A percentile compares a stretch with the other conserved stretches of the same genome.
Evolutionary conservation across 2,329 filamentous ascomycete genomes (phyloP).

Genomic region (Pyrenophora teres): DNA sequence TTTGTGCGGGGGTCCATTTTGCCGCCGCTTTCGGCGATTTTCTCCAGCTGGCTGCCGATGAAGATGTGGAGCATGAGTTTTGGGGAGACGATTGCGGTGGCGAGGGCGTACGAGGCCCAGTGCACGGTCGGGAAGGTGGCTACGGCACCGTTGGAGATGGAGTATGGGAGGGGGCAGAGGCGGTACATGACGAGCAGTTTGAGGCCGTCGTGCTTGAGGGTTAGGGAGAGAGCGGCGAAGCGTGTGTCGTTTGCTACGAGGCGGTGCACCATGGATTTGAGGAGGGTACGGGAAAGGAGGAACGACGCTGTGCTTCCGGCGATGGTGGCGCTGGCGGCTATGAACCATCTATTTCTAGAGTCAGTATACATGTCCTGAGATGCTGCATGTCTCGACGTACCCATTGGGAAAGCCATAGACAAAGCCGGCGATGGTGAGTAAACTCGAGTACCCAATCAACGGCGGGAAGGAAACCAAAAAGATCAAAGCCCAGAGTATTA

Average conservation of each 20-base stretch:
- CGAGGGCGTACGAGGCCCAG: slow-evolving; percentile 74
- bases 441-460: slow-evolving; percentile 82
- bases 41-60: slow-evolving; percentile 81
- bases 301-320: slow-evolving; percentile 80
- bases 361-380: background rate
- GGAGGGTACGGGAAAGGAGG: slow-evolving; percentile 75
- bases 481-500: slow-evolving; percentile 75
- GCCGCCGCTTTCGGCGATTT: slow-evolving; percentile 80
- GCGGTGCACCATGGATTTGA: slow-evolving; percentile 77
- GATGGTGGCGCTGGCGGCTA: slow-evolving; percentile 78
- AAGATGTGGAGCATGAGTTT: slow-evolving; percentile 93
- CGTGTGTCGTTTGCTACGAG: slow-evolving; percentile 82
- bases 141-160: slow-evolving; percentile 89
- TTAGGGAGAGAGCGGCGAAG: slow-evolving; percentile 86
- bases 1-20: slow-evolving; percentile 81
- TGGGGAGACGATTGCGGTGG: slow-evolving; percentile 80
- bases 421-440: slow-evolving; percentile 71
- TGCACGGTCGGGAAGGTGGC: slow-evolving; percentile 90
- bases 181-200: slow-evolving; percentile 89
- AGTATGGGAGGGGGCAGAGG: slow-evolving; percentile 90
- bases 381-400: slow-evolving; percentile 54
- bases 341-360: slow-evolving; percentile 70
- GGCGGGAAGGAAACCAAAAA: slow-evolving; percentile 84
- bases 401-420: slow-evolving; percentile 73
- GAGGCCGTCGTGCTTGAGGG: slow-evolving; percentile 86